phyloP scores from a whole-genome alignment of 2,329 filamentous ascomycete genomes.

The Diaporthe citriasiana region DNA sequence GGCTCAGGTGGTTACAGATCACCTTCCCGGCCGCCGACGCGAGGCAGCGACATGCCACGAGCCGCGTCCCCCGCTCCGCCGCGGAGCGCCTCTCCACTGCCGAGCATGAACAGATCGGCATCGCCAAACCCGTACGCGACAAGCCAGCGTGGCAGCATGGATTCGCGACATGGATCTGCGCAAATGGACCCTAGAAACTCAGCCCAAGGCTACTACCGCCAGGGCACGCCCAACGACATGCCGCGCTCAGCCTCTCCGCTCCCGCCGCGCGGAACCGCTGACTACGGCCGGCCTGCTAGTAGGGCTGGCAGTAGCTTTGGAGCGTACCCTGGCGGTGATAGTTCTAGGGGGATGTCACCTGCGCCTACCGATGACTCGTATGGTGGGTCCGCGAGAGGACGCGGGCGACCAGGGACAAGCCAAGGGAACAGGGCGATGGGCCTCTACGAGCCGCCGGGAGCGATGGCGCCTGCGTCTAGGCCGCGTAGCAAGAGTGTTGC shows the following conservation, averaged over 20 bases:
- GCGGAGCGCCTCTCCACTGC: slow-evolving; percentile 74
- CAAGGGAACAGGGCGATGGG: slow-evolving; percentile 65
- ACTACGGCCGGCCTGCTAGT: slow-evolving; percentile 50
- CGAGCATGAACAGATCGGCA: slow-evolving; percentile 66
- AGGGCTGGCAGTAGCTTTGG: slow-evolving; percentile 50
- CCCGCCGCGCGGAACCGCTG: slow-evolving; percentile 53
- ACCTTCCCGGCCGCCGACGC: slow-evolving; percentile 70
- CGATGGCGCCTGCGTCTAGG: slow-evolving; percentile 58
- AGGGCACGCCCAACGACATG: slow-evolving; percentile 65
- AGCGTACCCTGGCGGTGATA: slow-evolving; percentile 48
- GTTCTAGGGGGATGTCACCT: slow-evolving; percentile 62
- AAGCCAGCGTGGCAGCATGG: slow-evolving; percentile 51
- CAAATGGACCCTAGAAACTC: slow-evolving; percentile 60
- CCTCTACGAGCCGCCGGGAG: slow-evolving; percentile 66
- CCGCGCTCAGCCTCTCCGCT: slow-evolving; percentile 63
- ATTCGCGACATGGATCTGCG: slow-evolving; percentile 52
- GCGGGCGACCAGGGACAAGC: slow-evolving; percentile 64
- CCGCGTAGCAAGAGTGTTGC: slow-evolving; percentile 87
- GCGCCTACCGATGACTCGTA: slow-evolving; percentile 67
- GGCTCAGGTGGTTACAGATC: slow-evolving; percentile 55
- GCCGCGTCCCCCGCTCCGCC: slow-evolving; percentile 78
- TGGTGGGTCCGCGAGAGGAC: slow-evolving; percentile 66
- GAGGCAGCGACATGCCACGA: slow-evolving; percentile 71
- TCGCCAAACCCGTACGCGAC: slow-evolving; percentile 76
- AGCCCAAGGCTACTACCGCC: slow-evolving; percentile 65